These are phyloP conservation scores for Corylus americana DNA, from an alignment of 306 rosid genomes.

Conservation along the genomic window DNA sequence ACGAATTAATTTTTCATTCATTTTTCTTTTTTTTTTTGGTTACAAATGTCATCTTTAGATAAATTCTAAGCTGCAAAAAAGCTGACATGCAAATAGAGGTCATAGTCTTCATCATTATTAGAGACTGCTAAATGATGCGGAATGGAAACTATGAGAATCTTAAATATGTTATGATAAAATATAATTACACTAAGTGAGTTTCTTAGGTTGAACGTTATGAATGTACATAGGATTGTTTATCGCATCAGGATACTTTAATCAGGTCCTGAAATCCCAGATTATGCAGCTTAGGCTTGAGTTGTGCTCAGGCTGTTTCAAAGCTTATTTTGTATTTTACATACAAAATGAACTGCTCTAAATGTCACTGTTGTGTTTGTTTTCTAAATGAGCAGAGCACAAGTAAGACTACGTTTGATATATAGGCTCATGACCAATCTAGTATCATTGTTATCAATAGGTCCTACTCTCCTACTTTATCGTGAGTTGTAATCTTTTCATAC, in stretches of 20 bases:
- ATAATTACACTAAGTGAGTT: background rate
- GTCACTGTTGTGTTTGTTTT: background rate
- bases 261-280: background rate
- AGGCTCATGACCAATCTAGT: background rate
- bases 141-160: background rate
- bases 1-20: background rate
- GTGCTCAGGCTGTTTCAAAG: too few relatives aligned
- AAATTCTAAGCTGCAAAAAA: background rate
- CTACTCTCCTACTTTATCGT: background rate
- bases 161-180: background rate
- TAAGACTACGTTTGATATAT: too few relatives aligned
- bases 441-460: background rate
- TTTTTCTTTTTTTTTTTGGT: background rate
- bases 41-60: background rate
- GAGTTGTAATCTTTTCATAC: background rate
- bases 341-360: too few relatives aligned
- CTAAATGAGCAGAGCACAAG: too few relatives aligned
- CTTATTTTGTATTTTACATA: too few relatives aligned
- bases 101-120: background rate
- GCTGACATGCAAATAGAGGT: background rate
- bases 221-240: background rate
- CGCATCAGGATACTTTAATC: background rate
- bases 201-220: background rate
- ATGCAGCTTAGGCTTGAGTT: too few relatives aligned
- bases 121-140: background rate